A percentile compares a stretch with the other conserved stretches of the same genome.
These are phyloP conservation scores for Arachis hypogaea DNA, from an alignment of 306 rosid species.

Conservation along the genomic window DNA sequence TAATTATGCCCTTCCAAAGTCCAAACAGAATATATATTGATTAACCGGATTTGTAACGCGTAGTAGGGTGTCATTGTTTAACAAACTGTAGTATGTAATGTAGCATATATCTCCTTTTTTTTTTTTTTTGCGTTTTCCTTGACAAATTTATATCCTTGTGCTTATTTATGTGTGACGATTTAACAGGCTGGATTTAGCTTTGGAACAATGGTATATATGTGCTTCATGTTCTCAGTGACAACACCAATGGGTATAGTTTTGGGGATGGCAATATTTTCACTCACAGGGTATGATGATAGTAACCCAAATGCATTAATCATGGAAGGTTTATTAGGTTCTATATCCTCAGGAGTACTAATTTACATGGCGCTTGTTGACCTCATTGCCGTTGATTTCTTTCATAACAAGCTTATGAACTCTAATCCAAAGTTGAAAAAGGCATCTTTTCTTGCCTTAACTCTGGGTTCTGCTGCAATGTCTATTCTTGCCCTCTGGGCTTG, in stretches of 20 bases:
- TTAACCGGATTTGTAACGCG: not conserved
- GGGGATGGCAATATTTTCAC: conserved; percentile 78
- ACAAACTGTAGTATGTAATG: too few relatives aligned
- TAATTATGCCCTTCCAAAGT: not conserved
- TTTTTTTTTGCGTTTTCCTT: too few relatives aligned
- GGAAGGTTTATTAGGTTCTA: conserved; percentile 85
- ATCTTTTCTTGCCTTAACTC: conserved; percentile 71
- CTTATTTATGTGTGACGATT: not conserved
- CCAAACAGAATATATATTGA: not conserved
- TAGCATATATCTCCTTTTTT: too few relatives aligned
- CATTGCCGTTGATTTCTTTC: conserved; percentile 87
- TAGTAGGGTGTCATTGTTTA: not conserved
- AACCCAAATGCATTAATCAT: conserved; percentile 79
- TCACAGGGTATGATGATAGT: conserved; percentile 84
- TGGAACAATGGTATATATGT: conserved; percentile 80
- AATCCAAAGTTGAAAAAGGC: conserved; percentile 54
- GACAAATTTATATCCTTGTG: not conserved
- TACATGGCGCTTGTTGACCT: conserved; percentile 98
- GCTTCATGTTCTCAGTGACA: conserved; percentile 93
- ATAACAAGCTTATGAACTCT: conserved; percentile 82
- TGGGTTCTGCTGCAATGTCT: conserved; percentile 88
- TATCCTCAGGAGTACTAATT: conserved; percentile 86
- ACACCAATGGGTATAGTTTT: conserved; percentile 87
- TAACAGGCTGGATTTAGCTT: conserved; percentile 82
- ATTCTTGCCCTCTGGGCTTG: conserved; percentile 92